Conservation (phyloP, 805 yeast genomes). For the Kockiozyma suomiensis region DNA sequence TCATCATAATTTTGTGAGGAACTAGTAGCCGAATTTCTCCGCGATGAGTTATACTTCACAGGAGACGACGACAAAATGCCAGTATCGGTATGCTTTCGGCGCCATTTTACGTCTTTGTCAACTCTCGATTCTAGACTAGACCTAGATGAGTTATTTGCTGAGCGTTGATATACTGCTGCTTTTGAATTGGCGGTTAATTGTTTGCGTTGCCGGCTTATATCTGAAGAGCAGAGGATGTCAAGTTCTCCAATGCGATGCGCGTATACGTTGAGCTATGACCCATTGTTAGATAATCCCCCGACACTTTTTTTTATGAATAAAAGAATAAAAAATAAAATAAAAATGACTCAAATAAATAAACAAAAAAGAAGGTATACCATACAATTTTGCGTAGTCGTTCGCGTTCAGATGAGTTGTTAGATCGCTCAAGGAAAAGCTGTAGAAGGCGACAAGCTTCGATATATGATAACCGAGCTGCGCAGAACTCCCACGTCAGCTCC, state of each 20-base stretch:
- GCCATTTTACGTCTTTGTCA: too few species aligned
- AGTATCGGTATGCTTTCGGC: too few species aligned
- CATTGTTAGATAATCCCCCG: too few species aligned
- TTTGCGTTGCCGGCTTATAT: neutral
- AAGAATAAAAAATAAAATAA: too few species aligned
- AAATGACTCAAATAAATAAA: too few species aligned
- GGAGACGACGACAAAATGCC: too few species aligned
- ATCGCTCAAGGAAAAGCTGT: neutral
- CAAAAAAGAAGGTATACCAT: neutral
- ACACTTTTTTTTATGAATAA: too few species aligned
- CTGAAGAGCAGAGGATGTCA: neutral
- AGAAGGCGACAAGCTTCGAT: constrained; percentile 22
- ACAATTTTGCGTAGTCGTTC: constrained; percentile 9
- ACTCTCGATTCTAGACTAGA: neutral
- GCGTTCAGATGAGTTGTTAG: neutral
- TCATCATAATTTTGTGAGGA: too few species aligned
- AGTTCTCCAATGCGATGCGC: constrained; percentile 11
- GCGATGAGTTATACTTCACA: too few species aligned
- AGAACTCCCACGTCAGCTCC: neutral
- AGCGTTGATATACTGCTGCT: neutral
- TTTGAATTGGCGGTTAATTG: neutral
- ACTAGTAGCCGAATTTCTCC: too few species aligned
- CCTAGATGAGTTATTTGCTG: neutral
- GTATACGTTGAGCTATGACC: constrained; percentile 14
- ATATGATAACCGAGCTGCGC: constrained; percentile 13